These are phyloP conservation scores for Phialocephala subalpina DNA, from an alignment of 2,329 filamentous ascomycete species.

Conservation along the genomic window DNA sequence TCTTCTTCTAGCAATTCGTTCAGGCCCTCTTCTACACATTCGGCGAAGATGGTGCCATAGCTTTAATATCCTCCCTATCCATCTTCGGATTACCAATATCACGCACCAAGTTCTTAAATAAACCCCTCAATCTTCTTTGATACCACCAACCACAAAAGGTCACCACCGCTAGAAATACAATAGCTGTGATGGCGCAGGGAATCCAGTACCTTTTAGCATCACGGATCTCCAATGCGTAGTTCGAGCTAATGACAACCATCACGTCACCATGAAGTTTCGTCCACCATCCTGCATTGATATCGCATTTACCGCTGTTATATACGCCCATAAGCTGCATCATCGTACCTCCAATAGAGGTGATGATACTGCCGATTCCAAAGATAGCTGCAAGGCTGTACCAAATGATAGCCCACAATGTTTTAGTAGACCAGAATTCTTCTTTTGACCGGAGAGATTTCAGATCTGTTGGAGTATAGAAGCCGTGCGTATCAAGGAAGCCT, in stretches of 20 bases:
- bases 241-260: conserved; percentile 20
- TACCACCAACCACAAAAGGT: conserved; percentile 36
- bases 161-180: conserved; percentile 25
- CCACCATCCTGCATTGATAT: conserved; percentile 22
- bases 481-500: conserved; percentile 23
- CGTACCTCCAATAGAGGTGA: conserved; percentile 9
- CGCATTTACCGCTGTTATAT: conserved; percentile 19
- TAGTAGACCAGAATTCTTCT: conserved; percentile 5
- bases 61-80: conserved; percentile 17
- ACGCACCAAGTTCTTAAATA: conserved; percentile 20
- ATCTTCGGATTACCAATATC: conserved; percentile 3
- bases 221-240: conserved; percentile 25
- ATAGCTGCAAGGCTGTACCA: conserved; percentile 27
- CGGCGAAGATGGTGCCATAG: too few species aligned
- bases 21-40: too few species aligned
- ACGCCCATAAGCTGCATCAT: conserved; percentile 34
- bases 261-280: conserved; percentile 19
- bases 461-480: conserved; percentile 13
- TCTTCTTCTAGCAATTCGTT: too few species aligned
- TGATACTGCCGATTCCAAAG: conserved; percentile 20
- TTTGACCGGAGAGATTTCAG: not conserved
- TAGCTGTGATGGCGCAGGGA: conserved; percentile 26
- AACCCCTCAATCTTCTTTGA: conserved; percentile 27
- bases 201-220: conserved; percentile 29
- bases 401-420: conserved; percentile 26